phyloP scores from a whole-genome alignment of 108 stramenopile species.

The Stephanodiscus triporus region DNA sequence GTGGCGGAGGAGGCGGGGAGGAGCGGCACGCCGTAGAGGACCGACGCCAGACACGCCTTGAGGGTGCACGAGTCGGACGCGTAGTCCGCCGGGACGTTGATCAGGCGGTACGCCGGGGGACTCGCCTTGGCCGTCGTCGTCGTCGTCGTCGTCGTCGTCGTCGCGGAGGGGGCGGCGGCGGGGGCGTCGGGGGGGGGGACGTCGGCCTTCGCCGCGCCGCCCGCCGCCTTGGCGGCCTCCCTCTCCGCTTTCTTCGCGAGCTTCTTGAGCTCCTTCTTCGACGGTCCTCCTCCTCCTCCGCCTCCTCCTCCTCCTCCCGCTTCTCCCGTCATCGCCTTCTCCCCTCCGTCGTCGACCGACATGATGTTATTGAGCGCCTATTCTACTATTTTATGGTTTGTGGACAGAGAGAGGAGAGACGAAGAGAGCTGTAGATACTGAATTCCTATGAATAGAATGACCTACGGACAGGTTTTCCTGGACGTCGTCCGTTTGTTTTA shows the following conservation, averaged over 20 bases:
- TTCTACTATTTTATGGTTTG: too few species aligned
- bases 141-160: background rate
- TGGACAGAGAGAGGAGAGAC: too few species aligned
- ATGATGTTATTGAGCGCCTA: too few species aligned
- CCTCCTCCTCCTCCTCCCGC: too few species aligned
- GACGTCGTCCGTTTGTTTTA: too few species aligned
- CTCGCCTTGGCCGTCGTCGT: background rate
- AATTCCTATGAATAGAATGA: too few species aligned
- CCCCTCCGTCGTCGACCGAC: too few species aligned
- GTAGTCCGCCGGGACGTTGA: constrained; percentile 33
- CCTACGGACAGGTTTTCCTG: too few species aligned
- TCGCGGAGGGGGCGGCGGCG: constrained; percentile 4
- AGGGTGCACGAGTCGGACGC: constrained; percentile 50
- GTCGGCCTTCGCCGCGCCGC: constrained; percentile 20
- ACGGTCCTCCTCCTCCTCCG: constrained; percentile 40
- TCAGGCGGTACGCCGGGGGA: constrained; percentile 29
- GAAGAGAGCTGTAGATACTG: too few species aligned
- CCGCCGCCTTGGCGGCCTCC: constrained; percentile 39
- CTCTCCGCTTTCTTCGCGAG: constrained; percentile 84
- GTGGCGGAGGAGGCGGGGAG: constrained; percentile 28
- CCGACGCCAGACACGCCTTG: constrained; percentile 72
- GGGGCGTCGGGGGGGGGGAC: constrained; percentile 17
- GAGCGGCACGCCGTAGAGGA: constrained; percentile 56
- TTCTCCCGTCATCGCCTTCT: too few species aligned
- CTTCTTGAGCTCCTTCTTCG: constrained; percentile 85